Base-by-base conservation (phyloP, 2,329 filamentous ascomycete species). In the Malbranchea zuffiana region DNA sequence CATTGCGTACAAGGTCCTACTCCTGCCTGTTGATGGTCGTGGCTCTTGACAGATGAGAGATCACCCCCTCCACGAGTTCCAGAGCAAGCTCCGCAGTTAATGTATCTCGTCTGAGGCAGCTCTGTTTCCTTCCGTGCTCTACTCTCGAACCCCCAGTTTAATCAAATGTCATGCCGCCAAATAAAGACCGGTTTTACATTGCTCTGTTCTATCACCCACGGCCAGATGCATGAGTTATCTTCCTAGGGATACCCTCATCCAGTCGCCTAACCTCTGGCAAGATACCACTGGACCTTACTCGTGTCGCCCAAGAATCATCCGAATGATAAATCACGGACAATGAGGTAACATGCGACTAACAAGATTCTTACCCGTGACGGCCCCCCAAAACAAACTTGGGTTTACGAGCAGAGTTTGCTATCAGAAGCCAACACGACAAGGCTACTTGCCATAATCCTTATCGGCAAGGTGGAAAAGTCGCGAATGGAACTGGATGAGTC, bases 401-500 rank as follows among this genome's bases (percentile, higher is more conserved):
- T 21, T 18, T 46, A 46, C 26, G 41, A 46, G 15, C 35, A 44
- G 17, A 5, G 33, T 6, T 10, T 12, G 2, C 18, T 46, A 17
- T 23, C 13, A 6, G 37, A 42, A 12, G 41, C 43, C 29, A 40
- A 43, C 24, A 53, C 54, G 2, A 40, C 27, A 13, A 54, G 23
- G 15, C 53, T 65, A 6, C 54, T 67, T 21, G 57, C 48, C 1
- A 59, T 61, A 7, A 39, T 65, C 38, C 4, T 58, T 8, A 53
- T 66, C 32, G 61, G 54, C 18, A 67, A 67, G 45, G 40, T 66
- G 18, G 45, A 51, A 16, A 50, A 43, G 23, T 63, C 40, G 47
- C 59, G 35, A 11, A 42, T 13, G 48, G 52, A 1, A 50, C 66
- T 7, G 16, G 55, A 15, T 30, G 48, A 2, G 54, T 63, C 29